phyloP scores from a whole-genome alignment of 306 rosid species.

The Argentina anserina region DNA sequence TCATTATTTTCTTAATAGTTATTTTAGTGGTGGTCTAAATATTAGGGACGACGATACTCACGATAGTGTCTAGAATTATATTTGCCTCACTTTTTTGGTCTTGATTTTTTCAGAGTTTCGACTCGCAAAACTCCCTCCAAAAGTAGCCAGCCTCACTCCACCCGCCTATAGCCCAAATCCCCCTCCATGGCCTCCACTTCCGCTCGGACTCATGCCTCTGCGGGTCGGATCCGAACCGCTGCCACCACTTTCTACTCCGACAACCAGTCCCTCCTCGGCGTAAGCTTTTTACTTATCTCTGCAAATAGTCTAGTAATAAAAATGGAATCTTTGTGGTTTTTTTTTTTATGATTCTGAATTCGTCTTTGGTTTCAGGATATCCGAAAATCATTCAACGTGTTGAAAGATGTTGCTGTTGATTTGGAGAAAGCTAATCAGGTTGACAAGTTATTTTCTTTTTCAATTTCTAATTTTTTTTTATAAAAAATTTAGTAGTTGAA shows the following conservation, averaged over 20 bases:
- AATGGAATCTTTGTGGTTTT: neutral
- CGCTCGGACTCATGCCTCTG: constrained; percentile 30
- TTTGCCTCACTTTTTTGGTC: too few species aligned
- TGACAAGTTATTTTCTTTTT: constrained; percentile 42
- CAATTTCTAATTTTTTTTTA: neutral
- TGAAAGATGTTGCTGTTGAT: constrained; percentile 77
- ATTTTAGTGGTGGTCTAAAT: too few species aligned
- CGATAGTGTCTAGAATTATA: too few species aligned
- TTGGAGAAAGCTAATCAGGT: constrained; percentile 58
- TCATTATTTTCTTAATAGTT: too few species aligned
- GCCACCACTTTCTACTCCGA: constrained; percentile 50
- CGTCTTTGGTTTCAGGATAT: constrained; percentile 47
- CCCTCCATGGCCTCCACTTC: constrained; percentile 64
- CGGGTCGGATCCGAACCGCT: constrained; percentile 41
- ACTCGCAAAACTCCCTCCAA: too few species aligned
- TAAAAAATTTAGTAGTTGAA: neutral
- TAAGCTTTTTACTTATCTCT: constrained; percentile 27
- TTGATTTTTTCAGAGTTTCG: too few species aligned
- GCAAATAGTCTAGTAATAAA: neutral
- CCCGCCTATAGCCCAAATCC: neutral
- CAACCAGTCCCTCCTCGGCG: constrained; percentile 55
- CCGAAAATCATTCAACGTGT: constrained; percentile 42
- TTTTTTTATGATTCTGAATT: neutral
- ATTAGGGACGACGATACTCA: too few species aligned
- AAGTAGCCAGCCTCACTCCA: too few species aligned